Evolutionary conservation across 2,329 filamentous ascomycete genomes (phyloP).

Genomic region (Calcarisporium arbuscula): DNA sequence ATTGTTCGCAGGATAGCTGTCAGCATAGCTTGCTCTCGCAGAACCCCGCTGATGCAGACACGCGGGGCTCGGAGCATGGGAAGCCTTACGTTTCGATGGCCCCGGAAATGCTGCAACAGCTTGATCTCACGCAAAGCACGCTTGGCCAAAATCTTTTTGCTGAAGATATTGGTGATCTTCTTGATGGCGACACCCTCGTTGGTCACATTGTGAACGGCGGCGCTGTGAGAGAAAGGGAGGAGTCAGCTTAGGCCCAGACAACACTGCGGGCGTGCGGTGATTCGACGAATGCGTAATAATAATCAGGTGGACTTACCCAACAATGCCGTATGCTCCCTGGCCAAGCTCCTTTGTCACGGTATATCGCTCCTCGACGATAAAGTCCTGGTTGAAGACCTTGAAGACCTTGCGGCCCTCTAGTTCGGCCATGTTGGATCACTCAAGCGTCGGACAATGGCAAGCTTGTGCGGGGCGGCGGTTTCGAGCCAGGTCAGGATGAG

Average conservation of each 20-base stretch:
- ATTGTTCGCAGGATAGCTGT: constrained; percentile 28
- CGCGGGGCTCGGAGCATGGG: too few species aligned
- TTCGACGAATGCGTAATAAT: constrained; percentile 8
- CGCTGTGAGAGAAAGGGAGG: constrained; percentile 45
- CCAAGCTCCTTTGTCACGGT: constrained; percentile 98
- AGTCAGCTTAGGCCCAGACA: constrained; percentile 18
- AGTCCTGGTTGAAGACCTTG: constrained; percentile 99
- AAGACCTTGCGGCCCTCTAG: constrained; percentile 72
- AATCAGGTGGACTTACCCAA: constrained; percentile 65
- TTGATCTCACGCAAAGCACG: constrained; percentile 97
- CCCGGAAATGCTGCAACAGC: constrained; percentile 93
- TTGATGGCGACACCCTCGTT: constrained; percentile 96
- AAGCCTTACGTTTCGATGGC: constrained; percentile 78
- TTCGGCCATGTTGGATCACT: constrained; percentile 30
- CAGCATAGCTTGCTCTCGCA: constrained; percentile 4
- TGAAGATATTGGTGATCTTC: constrained; percentile 99
- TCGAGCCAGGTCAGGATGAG: too few species aligned
- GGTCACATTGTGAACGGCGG: constrained; percentile 84
- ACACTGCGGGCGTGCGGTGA: constrained; percentile 12
- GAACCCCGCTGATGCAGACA: constrained; percentile 13
- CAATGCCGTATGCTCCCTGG: constrained; percentile 96
- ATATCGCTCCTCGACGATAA: constrained; percentile 96
- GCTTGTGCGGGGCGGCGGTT: too few species aligned
- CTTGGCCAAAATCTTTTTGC: constrained; percentile 99
- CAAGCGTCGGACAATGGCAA: too few species aligned